Conservation (phyloP, 1,284 basidiomycete genomes). For the Ceratobasidium sp. region DNA sequence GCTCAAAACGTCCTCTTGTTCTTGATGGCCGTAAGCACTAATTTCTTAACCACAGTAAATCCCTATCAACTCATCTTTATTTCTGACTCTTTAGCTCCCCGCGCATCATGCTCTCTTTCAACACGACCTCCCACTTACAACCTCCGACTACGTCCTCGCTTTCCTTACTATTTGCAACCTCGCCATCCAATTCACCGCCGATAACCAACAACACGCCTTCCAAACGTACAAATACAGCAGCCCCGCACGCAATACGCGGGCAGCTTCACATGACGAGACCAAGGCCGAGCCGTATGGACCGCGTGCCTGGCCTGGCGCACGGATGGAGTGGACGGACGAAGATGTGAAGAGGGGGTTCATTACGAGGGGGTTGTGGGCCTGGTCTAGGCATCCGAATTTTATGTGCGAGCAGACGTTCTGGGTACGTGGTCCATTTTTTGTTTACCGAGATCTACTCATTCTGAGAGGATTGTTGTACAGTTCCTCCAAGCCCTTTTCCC, state of each 20-base stretch:
- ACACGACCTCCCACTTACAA: slow-evolving; percentile 61
- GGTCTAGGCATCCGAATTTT: slow-evolving; percentile 92
- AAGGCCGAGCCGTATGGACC: slow-evolving; percentile 19
- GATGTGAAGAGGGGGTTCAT: slow-evolving; percentile 87
- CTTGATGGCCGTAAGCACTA: slow-evolving; percentile 68
- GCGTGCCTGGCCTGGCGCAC: slow-evolving; percentile 75
- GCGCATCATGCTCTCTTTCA: slow-evolving; percentile 60
- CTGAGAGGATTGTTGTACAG: slow-evolving; percentile 59
- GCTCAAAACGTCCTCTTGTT: slow-evolving; percentile 87
- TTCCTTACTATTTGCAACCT: slow-evolving; percentile 71
- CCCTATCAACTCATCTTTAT: too few species aligned
- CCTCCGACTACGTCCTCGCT: slow-evolving; percentile 77
- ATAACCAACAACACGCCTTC: slow-evolving; percentile 84
- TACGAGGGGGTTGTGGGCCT: slow-evolving; percentile 87
- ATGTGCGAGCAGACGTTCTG: slow-evolving; percentile 90
- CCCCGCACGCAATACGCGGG: slow-evolving; percentile 13
- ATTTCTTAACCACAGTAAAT: slow-evolving; percentile 50
- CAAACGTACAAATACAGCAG: slow-evolving; percentile 78
- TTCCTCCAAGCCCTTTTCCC: slow-evolving; percentile 77
- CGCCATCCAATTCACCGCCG: slow-evolving; percentile 81
- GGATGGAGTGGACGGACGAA: slow-evolving; percentile 71
- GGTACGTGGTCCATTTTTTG: slow-evolving; percentile 61
- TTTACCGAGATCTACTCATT: slow-evolving; percentile 50
- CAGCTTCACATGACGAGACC: neutral
- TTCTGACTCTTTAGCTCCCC: slow-evolving; percentile 59